Evolutionary conservation across 306 rosid species (phyloP).

Genomic region (Quercus variabilis): DNA sequence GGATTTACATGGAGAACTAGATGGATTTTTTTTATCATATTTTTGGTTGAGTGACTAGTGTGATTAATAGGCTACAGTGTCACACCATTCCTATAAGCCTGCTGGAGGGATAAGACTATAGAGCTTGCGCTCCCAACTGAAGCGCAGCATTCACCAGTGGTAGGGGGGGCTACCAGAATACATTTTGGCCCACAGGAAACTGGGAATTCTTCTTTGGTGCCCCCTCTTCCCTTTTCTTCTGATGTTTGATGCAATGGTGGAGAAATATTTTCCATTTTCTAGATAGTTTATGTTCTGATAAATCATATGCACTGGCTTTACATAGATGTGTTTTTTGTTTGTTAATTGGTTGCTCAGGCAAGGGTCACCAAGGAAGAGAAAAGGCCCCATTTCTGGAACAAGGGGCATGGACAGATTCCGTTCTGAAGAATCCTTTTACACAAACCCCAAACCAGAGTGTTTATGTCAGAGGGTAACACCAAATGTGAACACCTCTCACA

Average conservation of each 20-base stretch:
- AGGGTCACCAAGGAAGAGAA: conserved; percentile 83
- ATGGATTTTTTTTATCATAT: background rate
- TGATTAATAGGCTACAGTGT: background rate
- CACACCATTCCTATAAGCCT: background rate
- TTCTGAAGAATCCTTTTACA: conserved; percentile 86
- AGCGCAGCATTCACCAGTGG: background rate
- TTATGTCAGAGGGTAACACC: conserved; percentile 55
- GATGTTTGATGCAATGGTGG: background rate
- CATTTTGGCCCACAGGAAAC: no score
- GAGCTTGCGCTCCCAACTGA: no score
- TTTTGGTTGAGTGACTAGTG: background rate
- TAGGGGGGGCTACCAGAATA: background rate
- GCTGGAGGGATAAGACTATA: no score
- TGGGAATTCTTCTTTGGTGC: background rate
- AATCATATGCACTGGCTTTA: background rate
- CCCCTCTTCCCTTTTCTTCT: background rate
- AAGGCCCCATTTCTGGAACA: conserved; percentile 87
- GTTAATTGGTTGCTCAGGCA: conserved; percentile 43
- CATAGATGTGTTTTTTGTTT: background rate
- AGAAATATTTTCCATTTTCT: background rate
- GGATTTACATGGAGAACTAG: background rate
- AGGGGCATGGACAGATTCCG: conserved; percentile 88
- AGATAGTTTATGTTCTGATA: background rate
- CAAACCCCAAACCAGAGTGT: conserved; percentile 89
- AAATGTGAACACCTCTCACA: conserved; percentile 26